Evolutionary conservation across 768 basidiomycete genomes (phyloP).

Genomic region (Tylopilus sp.): DNA sequence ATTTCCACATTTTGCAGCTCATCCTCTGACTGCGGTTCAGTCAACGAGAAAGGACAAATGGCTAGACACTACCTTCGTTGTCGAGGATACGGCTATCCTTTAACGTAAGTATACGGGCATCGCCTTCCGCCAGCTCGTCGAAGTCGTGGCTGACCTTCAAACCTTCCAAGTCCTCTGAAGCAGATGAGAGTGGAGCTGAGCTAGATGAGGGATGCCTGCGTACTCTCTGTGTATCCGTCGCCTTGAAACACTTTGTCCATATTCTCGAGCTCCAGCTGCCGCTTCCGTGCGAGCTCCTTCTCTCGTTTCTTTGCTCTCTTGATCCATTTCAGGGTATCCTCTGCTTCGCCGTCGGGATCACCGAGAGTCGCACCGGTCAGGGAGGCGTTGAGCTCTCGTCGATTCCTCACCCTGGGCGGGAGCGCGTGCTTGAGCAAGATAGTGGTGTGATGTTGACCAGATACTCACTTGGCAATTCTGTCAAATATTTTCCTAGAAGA

Average conservation of each 20-base stretch:
- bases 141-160: constrained; percentile 96
- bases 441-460: neutral
- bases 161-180: constrained; percentile 81
- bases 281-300: constrained; percentile 80
- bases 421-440: constrained; percentile 39
- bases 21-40: constrained; percentile 64
- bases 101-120: constrained; percentile 92
- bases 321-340: constrained; percentile 86
- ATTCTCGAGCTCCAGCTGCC: constrained; percentile 78
- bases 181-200: neutral
- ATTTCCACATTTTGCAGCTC: constrained; percentile 95
- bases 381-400: constrained; percentile 86
- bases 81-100: constrained; percentile 96
- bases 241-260: constrained; percentile 74
- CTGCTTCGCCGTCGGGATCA: constrained; percentile 73
- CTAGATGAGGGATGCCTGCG: constrained; percentile 25
- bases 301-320: constrained; percentile 89
- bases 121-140: constrained; percentile 87
- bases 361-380: constrained; percentile 93
- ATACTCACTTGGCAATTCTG: constrained; percentile 84
- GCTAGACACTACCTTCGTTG: constrained; percentile 68
- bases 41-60: neutral
- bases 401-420: constrained; percentile 83
- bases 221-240: constrained; percentile 85
- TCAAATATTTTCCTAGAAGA: constrained; percentile 62